Conservation (phyloP, 2,329 filamentous ascomycete species). For the Coniochaeta sp. region DNA sequence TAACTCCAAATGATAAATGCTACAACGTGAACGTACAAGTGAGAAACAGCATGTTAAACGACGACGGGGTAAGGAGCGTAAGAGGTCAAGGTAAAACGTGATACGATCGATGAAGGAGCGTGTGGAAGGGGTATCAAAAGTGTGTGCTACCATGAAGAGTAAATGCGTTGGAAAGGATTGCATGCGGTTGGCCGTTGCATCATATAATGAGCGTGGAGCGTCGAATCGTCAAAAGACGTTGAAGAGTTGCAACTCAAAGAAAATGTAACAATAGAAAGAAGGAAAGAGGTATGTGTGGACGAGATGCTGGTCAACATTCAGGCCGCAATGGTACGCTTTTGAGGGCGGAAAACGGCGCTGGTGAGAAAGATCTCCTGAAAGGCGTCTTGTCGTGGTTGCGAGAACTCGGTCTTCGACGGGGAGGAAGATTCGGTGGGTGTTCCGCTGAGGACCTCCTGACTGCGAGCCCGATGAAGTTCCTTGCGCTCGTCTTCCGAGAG, state of each 20-base stretch:
- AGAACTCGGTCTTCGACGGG: constrained; percentile 1
- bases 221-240: constrained; percentile 4
- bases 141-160: background rate
- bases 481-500: constrained; percentile 28
- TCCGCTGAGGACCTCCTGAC: constrained; percentile 42
- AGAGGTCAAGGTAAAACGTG: constrained; percentile 3
- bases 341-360: constrained; percentile 41
- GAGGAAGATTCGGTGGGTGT: constrained; percentile 15
- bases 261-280: background rate
- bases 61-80: background rate
- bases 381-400: constrained; percentile 2
- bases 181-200: constrained; percentile 12
- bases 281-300: background rate
- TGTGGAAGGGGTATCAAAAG: constrained; percentile 14
- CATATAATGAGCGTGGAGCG: constrained; percentile 8
- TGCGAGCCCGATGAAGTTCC: constrained; percentile 39
- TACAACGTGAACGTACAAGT: background rate
- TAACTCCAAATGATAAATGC: background rate
- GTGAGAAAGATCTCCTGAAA: constrained; percentile 35
- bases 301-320: background rate
- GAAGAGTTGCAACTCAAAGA: background rate
- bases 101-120: constrained; percentile 8
- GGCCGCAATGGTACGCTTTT: constrained; percentile 4
- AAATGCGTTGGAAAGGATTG: constrained; percentile 9
- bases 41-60: background rate